Conservation (phyloP, 2,329 filamentous ascomycete genomes). For the Juglanconis sp. region DNA sequence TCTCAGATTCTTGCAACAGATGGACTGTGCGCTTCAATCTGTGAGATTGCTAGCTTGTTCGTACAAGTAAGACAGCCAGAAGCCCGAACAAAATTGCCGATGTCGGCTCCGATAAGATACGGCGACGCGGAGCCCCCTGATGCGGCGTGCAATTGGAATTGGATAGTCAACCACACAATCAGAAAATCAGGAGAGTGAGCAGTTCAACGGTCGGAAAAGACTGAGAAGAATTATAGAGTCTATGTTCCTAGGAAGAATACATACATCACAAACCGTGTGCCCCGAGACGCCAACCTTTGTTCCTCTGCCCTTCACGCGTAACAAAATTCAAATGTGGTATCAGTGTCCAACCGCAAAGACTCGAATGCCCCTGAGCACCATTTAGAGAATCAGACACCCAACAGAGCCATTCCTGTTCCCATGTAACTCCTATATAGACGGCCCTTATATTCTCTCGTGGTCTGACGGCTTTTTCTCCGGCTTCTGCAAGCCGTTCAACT, state of each 20-base stretch:
- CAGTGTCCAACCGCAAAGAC: conserved; percentile 1
- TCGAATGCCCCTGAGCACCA: neutral
- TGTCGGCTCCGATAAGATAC: neutral
- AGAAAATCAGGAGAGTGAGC: neutral
- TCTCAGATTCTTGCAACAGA: too few species aligned
- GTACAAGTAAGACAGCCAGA: too few species aligned
- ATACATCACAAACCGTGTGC: neutral
- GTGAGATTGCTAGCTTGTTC: too few species aligned
- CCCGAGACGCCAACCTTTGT: neutral
- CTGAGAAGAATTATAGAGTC: neutral
- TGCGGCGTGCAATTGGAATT: neutral
- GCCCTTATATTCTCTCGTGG: conserved; percentile 15
- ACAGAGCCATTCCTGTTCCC: neutral
- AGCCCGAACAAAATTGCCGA: neutral
- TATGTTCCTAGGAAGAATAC: neutral
- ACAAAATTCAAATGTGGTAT: conserved; percentile 5
- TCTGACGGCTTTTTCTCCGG: conserved; percentile 25
- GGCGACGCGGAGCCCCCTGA: neutral
- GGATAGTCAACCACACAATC: neutral
- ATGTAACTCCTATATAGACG: neutral
- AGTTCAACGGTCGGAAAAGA: neutral
- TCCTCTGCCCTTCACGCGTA: neutral
- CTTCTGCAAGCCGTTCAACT: conserved; percentile 24
- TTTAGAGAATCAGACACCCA: neutral
- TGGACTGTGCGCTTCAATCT: too few species aligned